Conservation (phyloP, 352 stramenopile species). For the Pythium dissimile region DNA sequence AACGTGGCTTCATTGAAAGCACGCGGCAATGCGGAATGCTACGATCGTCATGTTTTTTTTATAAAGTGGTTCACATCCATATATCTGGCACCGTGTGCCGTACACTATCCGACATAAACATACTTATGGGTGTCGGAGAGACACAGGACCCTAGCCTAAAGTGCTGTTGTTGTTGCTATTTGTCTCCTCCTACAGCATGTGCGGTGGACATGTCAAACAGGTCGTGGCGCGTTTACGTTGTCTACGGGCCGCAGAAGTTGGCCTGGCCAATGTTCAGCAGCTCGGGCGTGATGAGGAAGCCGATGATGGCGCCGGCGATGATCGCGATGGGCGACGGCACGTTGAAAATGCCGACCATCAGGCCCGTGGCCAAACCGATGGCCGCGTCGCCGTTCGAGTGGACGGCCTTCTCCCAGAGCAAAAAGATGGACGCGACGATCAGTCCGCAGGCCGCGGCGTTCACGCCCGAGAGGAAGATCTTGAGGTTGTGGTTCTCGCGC, state of each 20-base stretch:
- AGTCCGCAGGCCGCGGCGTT: slow-evolving; percentile 90
- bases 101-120: no score
- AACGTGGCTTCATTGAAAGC: no score
- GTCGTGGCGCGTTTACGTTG: no score
- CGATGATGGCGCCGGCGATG: slow-evolving; percentile 42
- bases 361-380: slow-evolving; percentile 76
- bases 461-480: slow-evolving; percentile 87
- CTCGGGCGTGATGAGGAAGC: slow-evolving; percentile 41
- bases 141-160: no score
- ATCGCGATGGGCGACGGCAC: slow-evolving; percentile 64
- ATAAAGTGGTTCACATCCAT: no score
- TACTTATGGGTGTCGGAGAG: no score
- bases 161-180: no score
- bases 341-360: slow-evolving; percentile 81
- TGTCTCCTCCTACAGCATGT: no score
- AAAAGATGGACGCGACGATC: slow-evolving; percentile 86
- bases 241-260: slow-evolving; percentile 39
- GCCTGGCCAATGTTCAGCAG: slow-evolving; percentile 56
- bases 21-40: no score
- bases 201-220: no score
- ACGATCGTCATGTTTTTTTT: no score
- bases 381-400: slow-evolving; percentile 76
- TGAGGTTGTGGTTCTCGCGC: slow-evolving; percentile 79
- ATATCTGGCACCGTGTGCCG: no score
- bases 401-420: slow-evolving; percentile 87